Evolutionary conservation across 257 asterid species (phyloP), one percentile per base, ranked within the genome.

Genomic region (Fraxinus cuspidata): DNA sequence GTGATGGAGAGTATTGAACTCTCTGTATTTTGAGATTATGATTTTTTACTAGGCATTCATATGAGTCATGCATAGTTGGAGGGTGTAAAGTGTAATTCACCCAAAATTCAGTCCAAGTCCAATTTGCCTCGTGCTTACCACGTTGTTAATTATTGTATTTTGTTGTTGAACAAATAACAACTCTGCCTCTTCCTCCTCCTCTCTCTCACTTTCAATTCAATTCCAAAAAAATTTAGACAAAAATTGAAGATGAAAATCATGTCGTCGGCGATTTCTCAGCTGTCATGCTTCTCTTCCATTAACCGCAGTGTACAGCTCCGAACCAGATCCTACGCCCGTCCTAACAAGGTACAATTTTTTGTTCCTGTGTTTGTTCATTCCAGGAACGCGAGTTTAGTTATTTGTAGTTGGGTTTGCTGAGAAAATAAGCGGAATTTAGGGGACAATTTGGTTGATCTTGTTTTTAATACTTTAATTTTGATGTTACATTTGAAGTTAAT

Each of bases 221-320:
- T 23, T 8, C 32, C 15, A 6, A 2, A 25, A 23, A 49, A 34
- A 47, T 29, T 44, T 1, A 16, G 25, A 63, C 56, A 15, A 23
- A 23, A 3, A 63, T 2, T 9, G 69, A 23, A 60, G 68, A 23
- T 25, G 69, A 23, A 63, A 63, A 77, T 18, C 25, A 83, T 84
- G 87, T 83, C 86, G 5, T 74, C 84, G 35, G 74, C 87, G 53
- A 74, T 81, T 60, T 77, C 78, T 71, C 86, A 81, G 74, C 79
- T 83, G 31, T 70, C 83, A 23, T 84, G 74, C 78, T 84, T 83
- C 74, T 71, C 86, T 56, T 79, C 77, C 72, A 63, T 79, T 49
- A 76, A 19, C 49, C 75, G 73, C 32, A 73, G 73, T 60, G 49
- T 64, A 1, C 74, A 31, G 27, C 56, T 74, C 78, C 78, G 70